Evolutionary conservation across 257 asterid species (phyloP).

Genomic region (Solanum sitiens): DNA sequence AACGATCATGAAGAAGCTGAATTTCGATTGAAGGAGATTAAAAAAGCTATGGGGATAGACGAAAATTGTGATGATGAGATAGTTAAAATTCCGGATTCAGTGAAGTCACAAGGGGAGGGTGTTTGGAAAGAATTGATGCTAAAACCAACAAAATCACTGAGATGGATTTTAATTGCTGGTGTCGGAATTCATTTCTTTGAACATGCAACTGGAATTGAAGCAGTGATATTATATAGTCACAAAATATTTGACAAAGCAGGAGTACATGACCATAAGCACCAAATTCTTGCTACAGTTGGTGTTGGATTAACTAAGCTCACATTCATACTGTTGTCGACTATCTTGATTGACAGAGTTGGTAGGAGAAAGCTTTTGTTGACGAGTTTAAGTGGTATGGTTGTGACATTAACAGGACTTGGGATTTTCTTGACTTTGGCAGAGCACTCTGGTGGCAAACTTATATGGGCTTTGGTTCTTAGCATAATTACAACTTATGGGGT

Average conservation of each 20-base stretch:
- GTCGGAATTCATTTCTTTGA: conserved; percentile 64
- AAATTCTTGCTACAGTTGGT: conserved; percentile 46
- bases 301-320: conserved; percentile 48
- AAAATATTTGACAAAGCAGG: conserved; percentile 56
- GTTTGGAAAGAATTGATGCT: conserved; percentile 36
- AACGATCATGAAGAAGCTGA: conserved; percentile 42
- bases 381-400: conserved; percentile 50
- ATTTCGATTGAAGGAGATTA: conserved; percentile 32
- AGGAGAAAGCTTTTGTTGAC: conserved; percentile 39
- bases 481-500: conserved; percentile 31
- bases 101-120: conserved; percentile 1
- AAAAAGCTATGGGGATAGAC: conserved; percentile 35
- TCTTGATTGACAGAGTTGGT: conserved; percentile 47
- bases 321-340: conserved; percentile 38
- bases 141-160: conserved; percentile 36
- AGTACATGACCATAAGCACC: conserved; percentile 19
- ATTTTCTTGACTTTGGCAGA: conserved; percentile 45
- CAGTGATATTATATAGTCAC: conserved; percentile 55
- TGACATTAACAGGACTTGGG: conserved; percentile 40
- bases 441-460: conserved; percentile 13
- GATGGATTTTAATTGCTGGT: conserved; percentile 51
- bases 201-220: conserved; percentile 62
- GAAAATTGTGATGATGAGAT: conserved; percentile 26
- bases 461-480: conserved; percentile 50
- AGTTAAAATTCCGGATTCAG: conserved; percentile 12